These are phyloP conservation scores for Blepharisma japonicum DNA, from an alignment of 73 alveolate genomes.

Conservation along the genomic window DNA sequence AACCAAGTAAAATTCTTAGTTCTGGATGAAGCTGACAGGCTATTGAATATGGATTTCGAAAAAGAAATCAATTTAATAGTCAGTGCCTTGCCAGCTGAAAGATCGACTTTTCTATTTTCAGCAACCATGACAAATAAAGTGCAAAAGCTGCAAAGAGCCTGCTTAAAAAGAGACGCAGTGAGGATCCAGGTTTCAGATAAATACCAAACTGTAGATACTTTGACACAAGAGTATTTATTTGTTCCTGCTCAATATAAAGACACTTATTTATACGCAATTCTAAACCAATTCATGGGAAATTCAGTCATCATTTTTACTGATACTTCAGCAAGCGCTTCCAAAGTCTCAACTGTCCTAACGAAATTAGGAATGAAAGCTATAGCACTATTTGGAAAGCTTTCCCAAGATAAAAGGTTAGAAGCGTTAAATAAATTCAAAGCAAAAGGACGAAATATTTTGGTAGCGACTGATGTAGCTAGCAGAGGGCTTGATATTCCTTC, in stretches of 20 bases:
- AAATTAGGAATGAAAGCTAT: slow-evolving; percentile 58
- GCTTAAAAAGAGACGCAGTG: slow-evolving; percentile 83
- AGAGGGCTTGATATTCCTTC: slow-evolving; percentile 95
- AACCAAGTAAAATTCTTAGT: slow-evolving; percentile 77
- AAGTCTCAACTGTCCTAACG: slow-evolving; percentile 75
- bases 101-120: slow-evolving; percentile 95
- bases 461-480: slow-evolving; percentile 96
- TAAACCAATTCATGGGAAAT: slow-evolving; percentile 55
- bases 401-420: slow-evolving; percentile 50
- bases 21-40: slow-evolving; percentile 96
- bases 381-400: slow-evolving; percentile 56
- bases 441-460: slow-evolving; percentile 78
- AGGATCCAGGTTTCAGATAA: slow-evolving; percentile 88
- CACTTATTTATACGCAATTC: background rate
- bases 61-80: slow-evolving; percentile 89
- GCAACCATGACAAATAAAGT: slow-evolving; percentile 99
- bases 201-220: slow-evolving; percentile 83
- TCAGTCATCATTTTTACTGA: slow-evolving; percentile 83
- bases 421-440: slow-evolving; percentile 68
- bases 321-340: slow-evolving; percentile 77
- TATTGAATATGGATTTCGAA: slow-evolving; percentile 92
- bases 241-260: slow-evolving; percentile 30
- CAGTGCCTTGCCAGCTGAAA: slow-evolving; percentile 70
- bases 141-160: slow-evolving; percentile 89
- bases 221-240: slow-evolving; percentile 49